A percentile compares a stretch with the other conserved stretches of the same genome.
Evolutionary conservation across 2,329 filamentous ascomycete genomes (phyloP).

Genomic region (Calycina marina): DNA sequence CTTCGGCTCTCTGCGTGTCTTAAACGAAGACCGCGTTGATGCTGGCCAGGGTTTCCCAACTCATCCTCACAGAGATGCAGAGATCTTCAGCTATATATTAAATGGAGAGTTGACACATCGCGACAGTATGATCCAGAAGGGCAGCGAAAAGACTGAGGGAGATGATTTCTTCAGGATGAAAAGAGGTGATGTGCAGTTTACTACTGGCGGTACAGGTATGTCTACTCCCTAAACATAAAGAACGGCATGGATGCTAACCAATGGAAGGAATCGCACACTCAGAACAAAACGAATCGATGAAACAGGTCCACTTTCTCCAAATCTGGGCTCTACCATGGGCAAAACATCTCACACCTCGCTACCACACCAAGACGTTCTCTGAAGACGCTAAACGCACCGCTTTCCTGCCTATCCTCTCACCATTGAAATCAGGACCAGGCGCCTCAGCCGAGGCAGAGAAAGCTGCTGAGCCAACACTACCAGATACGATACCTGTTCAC

Average conservation of each 20-base stretch:
- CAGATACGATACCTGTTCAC: constrained; percentile 66
- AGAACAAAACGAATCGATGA: constrained; percentile 63
- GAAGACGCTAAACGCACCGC: constrained; percentile 58
- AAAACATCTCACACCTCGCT: constrained; percentile 54
- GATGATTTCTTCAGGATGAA: constrained; percentile 58
- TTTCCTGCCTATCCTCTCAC: constrained; percentile 65
- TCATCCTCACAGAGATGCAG: constrained; percentile 72
- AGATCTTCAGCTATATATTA: constrained; percentile 85
- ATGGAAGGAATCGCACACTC: constrained; percentile 54
- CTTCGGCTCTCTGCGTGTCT: constrained; percentile 67
- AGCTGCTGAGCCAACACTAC: constrained; percentile 43
- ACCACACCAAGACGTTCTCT: constrained; percentile 59
- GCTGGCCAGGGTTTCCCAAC: constrained; percentile 66
- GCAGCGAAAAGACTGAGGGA: constrained; percentile 35
- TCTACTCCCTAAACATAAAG: background rate
- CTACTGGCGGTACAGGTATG: constrained; percentile 63
- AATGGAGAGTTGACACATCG: constrained; percentile 75
- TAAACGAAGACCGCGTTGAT: constrained; percentile 78
- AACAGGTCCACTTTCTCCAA: constrained; percentile 70
- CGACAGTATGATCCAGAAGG: constrained; percentile 68
- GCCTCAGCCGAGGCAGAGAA: constrained; percentile 49
- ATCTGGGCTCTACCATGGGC: constrained; percentile 79
- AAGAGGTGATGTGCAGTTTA: constrained; percentile 79
- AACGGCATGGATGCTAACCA: constrained; percentile 8
- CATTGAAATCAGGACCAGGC: constrained; percentile 49